Evolutionary conservation across 2,329 filamentous ascomycete species (phyloP).

Genomic region (Trichoderma sp.): DNA sequence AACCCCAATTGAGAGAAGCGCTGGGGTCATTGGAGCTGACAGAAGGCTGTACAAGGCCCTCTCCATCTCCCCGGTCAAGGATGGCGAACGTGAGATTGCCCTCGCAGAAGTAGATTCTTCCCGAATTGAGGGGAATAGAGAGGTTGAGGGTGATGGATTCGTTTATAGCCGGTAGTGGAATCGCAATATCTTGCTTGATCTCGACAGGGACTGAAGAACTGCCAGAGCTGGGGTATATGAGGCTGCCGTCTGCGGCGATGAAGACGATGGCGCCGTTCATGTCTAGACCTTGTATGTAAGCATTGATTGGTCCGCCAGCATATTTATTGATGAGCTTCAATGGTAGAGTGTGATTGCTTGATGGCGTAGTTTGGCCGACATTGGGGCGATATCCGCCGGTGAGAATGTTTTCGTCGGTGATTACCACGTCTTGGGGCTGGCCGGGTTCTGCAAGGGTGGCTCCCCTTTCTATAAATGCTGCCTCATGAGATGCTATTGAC

Average conservation of each 20-base stretch:
- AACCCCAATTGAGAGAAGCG: constrained; percentile 47
- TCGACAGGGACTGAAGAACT: constrained; percentile 36
- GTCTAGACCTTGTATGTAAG: constrained; percentile 48
- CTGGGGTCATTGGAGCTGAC: constrained; percentile 44
- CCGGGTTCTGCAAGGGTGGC: constrained; percentile 34
- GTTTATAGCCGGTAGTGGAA: constrained; percentile 41
- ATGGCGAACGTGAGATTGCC: constrained; percentile 44
- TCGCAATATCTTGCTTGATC: constrained; percentile 43
- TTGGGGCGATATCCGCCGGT: constrained; percentile 36
- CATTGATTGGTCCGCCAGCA: constrained; percentile 37
- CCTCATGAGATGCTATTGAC: neutral
- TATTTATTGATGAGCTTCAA: constrained; percentile 46
- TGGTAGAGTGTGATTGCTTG: constrained; percentile 23
- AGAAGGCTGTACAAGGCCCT: constrained; percentile 49
- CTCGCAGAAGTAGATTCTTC: constrained; percentile 46
- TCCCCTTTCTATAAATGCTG: constrained; percentile 24
- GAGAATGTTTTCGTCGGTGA: constrained; percentile 40
- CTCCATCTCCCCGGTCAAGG: constrained; percentile 32
- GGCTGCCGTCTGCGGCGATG: constrained; percentile 39
- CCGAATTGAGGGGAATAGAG: constrained; percentile 41
- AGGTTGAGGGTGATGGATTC: constrained; percentile 39
- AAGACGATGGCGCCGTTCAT: constrained; percentile 41
- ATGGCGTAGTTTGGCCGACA: neutral
- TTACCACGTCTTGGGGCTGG: constrained; percentile 32
- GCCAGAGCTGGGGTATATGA: constrained; percentile 43